Evolutionary conservation across 129 eudicot species (phyloP).

Genomic region (Scalesia atractyloides): DNA sequence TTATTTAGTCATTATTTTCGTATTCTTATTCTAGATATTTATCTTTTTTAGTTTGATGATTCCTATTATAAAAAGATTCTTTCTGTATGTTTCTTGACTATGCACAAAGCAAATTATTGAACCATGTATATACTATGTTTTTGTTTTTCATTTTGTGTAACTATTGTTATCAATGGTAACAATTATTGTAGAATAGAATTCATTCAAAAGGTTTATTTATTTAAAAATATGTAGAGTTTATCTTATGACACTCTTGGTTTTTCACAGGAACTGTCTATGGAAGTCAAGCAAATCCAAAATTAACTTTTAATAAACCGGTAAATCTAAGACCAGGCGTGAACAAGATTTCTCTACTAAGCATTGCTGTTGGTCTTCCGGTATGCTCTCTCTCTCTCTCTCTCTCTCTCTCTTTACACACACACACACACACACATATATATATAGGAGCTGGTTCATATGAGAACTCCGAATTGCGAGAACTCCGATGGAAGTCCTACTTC

Average conservation of each 20-base stretch:
- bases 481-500: too few species aligned
- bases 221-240: slow-evolving; percentile 1
- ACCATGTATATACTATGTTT: background rate
- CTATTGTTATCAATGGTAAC: background rate
- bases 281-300: slow-evolving; percentile 46
- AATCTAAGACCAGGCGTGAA: slow-evolving; percentile 62
- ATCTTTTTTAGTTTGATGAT: background rate
- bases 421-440: background rate
- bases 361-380: slow-evolving; percentile 78
- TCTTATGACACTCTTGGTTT: slow-evolving; percentile 7
- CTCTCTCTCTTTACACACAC: background rate
- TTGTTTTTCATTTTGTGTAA: background rate
- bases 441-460: too few species aligned
- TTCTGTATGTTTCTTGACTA: background rate
- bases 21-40: background rate
- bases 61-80: background rate
- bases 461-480: too few species aligned
- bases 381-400: slow-evolving; percentile 23
- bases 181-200: background rate
- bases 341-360: slow-evolving; percentile 69
- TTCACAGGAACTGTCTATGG: slow-evolving; percentile 63
- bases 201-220: background rate
- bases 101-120: background rate
- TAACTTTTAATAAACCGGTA: slow-evolving; percentile 48
- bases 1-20: background rate